These are phyloP conservation scores for Lasiodiplodia gonubiensis DNA, from an alignment of 2,329 filamentous ascomycete genomes.

Conservation along the genomic window DNA sequence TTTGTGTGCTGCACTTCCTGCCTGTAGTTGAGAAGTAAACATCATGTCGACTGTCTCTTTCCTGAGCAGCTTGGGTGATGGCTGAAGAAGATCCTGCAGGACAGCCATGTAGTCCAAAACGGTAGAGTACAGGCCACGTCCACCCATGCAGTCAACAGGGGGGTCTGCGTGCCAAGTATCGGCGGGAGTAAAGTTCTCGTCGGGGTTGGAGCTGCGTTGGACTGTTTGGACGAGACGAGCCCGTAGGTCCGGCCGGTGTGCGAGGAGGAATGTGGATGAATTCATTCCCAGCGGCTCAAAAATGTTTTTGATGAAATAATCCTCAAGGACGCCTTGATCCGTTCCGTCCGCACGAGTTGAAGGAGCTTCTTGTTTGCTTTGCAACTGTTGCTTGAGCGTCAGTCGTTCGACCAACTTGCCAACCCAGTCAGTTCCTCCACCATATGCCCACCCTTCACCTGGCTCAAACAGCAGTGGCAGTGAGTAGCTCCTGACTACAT, in stretches of 20 bases:
- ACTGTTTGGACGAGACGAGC: slow-evolving; percentile 33
- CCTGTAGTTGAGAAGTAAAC: slow-evolving; percentile 30
- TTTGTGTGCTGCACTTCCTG: slow-evolving; percentile 8
- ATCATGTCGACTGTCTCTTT: slow-evolving; percentile 10
- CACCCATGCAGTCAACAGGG: slow-evolving; percentile 1
- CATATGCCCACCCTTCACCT: slow-evolving; percentile 35
- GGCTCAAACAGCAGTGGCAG: slow-evolving; percentile 37
- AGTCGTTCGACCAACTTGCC: slow-evolving; percentile 35
- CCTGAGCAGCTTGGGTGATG: slow-evolving; percentile 31
- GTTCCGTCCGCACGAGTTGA: neutral
- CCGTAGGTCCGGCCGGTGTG: neutral
- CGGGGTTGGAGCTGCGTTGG: slow-evolving; percentile 34
- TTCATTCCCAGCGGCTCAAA: slow-evolving; percentile 35
- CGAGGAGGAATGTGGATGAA: slow-evolving; percentile 33
- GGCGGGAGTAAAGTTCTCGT: neutral
- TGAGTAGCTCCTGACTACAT: slow-evolving; percentile 27
- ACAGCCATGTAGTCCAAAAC: neutral
- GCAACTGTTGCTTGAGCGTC: neutral
- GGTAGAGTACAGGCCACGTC: neutral
- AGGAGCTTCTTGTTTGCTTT: neutral
- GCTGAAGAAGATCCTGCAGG: slow-evolving; percentile 29
- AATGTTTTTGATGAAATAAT: slow-evolving; percentile 37
- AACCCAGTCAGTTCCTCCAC: slow-evolving; percentile 34
- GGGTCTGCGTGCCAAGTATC: neutral
- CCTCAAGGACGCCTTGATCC: slow-evolving; percentile 30